Conservation (phyloP, 129 eudicot genomes). For the Lactuca saligna region DNA sequence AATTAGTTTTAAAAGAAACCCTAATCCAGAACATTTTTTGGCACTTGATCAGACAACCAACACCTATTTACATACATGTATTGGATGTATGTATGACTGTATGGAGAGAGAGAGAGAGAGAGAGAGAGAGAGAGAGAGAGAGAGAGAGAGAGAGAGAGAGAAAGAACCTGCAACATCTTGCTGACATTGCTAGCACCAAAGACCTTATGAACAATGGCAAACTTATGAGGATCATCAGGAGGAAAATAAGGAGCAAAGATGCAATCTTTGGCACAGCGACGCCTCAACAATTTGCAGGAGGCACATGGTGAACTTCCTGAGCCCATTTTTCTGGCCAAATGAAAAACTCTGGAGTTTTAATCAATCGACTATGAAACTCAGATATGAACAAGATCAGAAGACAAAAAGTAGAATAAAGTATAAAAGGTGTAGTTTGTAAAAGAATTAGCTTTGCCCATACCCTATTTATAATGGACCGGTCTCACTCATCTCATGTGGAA, state of each 20-base stretch:
- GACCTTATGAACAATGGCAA: conserved; percentile 95
- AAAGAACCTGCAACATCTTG: conserved; percentile 94
- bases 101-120: conserved; percentile 9
- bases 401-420: conserved; percentile 21
- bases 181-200: conserved; percentile 97
- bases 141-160: conserved; percentile 12
- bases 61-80: background rate
- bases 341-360: conserved; percentile 9
- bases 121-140: background rate
- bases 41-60: background rate
- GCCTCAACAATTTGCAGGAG: conserved; percentile 85
- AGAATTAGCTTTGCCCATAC: conserved; percentile 45
- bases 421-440: conserved; percentile 47
- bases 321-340: conserved; percentile 37
- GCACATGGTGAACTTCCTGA: conserved; percentile 95
- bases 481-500: conserved; percentile 20
- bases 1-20: conserved; percentile 9
- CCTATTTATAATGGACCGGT: conserved; percentile 53
- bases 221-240: conserved; percentile 97
- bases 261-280: conserved; percentile 93
- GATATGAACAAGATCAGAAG: conserved; percentile 18
- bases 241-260: conserved; percentile 92
- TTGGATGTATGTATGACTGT: background rate
- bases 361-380: conserved; percentile 1
- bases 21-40: background rate